phyloP scores from a whole-genome alignment of 1,284 basidiomycete genomes.

The Somion occarium region DNA sequence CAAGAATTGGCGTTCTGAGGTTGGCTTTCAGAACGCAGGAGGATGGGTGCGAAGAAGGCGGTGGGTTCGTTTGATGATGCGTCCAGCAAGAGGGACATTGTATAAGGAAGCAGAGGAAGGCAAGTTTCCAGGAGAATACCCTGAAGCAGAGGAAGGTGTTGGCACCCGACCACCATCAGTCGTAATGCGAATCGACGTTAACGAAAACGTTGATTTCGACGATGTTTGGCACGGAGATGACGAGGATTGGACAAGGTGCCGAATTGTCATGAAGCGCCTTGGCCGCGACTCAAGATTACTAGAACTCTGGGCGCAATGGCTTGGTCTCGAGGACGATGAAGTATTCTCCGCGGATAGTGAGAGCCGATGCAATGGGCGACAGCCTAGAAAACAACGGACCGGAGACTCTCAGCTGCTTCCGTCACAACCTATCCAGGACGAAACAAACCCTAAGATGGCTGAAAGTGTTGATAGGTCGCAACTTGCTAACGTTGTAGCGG shows the following conservation, averaged over 20 bases:
- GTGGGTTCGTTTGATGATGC: constrained; percentile 79
- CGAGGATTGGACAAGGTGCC: constrained; percentile 62
- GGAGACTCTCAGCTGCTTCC: constrained; percentile 34
- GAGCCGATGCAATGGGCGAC: background rate
- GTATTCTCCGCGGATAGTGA: background rate
- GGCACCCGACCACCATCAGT: constrained; percentile 28
- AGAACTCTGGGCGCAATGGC: constrained; percentile 70
- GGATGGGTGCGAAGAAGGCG: constrained; percentile 71
- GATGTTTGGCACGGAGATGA: constrained; percentile 39
- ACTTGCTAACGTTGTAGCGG: constrained; percentile 45
- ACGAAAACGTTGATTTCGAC: constrained; percentile 8
- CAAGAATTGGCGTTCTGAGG: constrained; percentile 57
- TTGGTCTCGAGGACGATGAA: constrained; percentile 15
- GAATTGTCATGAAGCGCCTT: constrained; percentile 43
- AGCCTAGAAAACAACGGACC: constrained; percentile 36
- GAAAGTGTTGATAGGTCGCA: constrained; percentile 25
- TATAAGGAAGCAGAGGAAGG: constrained; percentile 1
- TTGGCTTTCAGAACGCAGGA: constrained; percentile 54
- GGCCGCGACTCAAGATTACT: constrained; percentile 65
- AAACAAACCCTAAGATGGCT: constrained; percentile 24
- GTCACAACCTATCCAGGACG: constrained; percentile 15
- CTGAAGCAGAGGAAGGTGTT: constrained; percentile 13
- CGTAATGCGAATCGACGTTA: constrained; percentile 12
- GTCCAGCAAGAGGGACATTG: constrained; percentile 34
- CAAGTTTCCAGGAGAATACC: constrained; percentile 3